phyloP scores from a whole-genome alignment of 140 eudicot species.

The Ambrosia hybrid region DNA sequence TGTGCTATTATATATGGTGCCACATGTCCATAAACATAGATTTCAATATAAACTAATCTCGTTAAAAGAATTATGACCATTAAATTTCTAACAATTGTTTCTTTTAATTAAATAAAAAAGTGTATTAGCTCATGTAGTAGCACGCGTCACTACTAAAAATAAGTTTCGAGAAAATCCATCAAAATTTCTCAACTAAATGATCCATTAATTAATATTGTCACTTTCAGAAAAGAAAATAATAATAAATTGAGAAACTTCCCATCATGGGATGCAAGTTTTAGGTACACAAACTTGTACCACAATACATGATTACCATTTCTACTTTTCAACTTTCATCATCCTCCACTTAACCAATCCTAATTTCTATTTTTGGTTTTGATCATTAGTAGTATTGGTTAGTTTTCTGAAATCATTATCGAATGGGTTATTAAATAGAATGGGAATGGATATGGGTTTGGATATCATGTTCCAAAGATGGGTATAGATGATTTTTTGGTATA shows the following conservation, averaged over 20 bases:
- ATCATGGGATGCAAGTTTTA: constrained; percentile 29
- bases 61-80: neutral
- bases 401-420: neutral
- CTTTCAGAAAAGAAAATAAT: constrained; percentile 10
- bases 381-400: neutral
- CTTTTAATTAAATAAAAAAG: neutral
- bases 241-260: constrained; percentile 21
- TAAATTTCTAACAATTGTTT: constrained; percentile 6
- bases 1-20: neutral
- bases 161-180: neutral
- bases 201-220: constrained; percentile 19
- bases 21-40: constrained; percentile 20
- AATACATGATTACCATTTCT: constrained; percentile 8
- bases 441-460: neutral
- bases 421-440: neutral
- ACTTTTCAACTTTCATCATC: constrained; percentile 24
- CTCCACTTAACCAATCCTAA: constrained; percentile 11
- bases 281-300: constrained; percentile 34
- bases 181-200: constrained; percentile 10
- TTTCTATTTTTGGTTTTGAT: neutral
- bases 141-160: constrained; percentile 9
- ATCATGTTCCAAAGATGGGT: neutral
- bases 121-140: constrained; percentile 5
- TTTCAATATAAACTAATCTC: neutral
- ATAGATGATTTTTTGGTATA: neutral